Evolutionary conservation across 140 eudicot genomes (phyloP).

Genomic region (Anethum foeniculum): DNA sequence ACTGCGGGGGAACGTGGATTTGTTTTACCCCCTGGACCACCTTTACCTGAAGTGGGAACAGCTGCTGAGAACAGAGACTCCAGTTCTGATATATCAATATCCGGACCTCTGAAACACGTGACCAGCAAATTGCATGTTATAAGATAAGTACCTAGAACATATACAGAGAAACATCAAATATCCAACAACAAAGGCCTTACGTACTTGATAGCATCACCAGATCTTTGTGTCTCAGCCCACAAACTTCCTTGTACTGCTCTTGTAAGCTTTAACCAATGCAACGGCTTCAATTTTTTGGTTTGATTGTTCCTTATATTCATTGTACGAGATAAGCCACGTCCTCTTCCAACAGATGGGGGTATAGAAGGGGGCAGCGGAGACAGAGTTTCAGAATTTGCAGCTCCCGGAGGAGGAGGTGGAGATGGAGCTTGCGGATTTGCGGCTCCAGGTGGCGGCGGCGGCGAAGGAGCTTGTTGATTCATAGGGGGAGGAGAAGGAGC

Average conservation of each 20-base stretch:
- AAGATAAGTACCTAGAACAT: constrained; percentile 7
- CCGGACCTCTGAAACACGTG: constrained; percentile 60
- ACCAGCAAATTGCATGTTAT: constrained; percentile 11
- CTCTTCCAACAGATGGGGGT: constrained; percentile 48
- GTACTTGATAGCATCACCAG: constrained; percentile 68
- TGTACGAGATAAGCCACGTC: constrained; percentile 40
- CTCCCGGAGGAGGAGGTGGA: constrained; percentile 18
- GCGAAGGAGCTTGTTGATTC: constrained; percentile 33
- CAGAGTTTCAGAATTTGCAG: constrained; percentile 10
- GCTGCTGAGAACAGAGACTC: constrained; percentile 82
- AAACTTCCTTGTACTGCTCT: constrained; percentile 86
- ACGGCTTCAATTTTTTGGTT: constrained; percentile 71
- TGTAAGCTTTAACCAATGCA: constrained; percentile 78
- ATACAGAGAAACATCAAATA: constrained; percentile 7
- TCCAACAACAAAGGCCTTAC: constrained; percentile 20
- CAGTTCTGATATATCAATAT: constrained; percentile 81
- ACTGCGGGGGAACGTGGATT: constrained; percentile 38
- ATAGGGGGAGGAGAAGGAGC: constrained; percentile 1
- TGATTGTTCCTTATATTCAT: constrained; percentile 33
- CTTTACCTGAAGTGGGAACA: constrained; percentile 48
- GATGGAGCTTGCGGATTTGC: constrained; percentile 9
- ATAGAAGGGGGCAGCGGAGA: constrained; percentile 17
- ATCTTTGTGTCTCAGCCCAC: constrained; percentile 91
- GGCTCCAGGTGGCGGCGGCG: constrained; percentile 49
- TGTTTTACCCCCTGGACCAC: constrained; percentile 43